Conservation (phyloP, 2,329 filamentous ascomycete species). For the Clonostachys rosea region DNA sequence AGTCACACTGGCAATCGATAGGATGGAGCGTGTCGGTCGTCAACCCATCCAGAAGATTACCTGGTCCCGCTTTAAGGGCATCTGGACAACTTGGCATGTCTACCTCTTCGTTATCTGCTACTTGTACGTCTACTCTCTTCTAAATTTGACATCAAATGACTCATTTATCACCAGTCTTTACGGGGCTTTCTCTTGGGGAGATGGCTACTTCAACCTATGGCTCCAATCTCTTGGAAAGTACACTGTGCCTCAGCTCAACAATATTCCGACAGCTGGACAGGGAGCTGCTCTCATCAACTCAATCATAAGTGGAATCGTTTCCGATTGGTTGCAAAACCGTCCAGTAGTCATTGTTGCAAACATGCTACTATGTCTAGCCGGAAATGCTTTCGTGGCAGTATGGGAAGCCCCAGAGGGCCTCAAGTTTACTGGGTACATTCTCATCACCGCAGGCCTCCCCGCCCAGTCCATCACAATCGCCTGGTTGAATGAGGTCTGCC, state of each 20-base stretch:
- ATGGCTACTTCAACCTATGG: constrained; percentile 25
- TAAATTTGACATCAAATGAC: constrained; percentile 8
- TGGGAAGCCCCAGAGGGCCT: too few relatives aligned
- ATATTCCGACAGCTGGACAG: constrained; percentile 36
- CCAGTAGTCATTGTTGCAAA: too few relatives aligned
- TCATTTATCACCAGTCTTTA: too few relatives aligned
- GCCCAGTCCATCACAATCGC: too few relatives aligned
- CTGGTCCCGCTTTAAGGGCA: constrained; percentile 14
- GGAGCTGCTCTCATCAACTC: constrained; percentile 3
- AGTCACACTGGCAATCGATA: constrained; percentile 15
- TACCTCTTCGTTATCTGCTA: constrained; percentile 25
- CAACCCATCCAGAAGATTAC: constrained; percentile 21
- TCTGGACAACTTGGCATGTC: constrained; percentile 19
- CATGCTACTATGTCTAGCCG: too few relatives aligned
- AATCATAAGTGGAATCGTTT: too few relatives aligned
- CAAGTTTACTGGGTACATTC: too few relatives aligned
- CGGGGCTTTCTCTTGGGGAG: not conserved
- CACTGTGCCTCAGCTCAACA: constrained; percentile 38
- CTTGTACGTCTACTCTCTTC: constrained; percentile 22
- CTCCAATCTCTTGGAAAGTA: constrained; percentile 22
- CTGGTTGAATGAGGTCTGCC: too few relatives aligned
- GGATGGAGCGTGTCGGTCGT: constrained; percentile 20
- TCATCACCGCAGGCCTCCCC: too few relatives aligned
- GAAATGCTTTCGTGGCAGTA: too few relatives aligned
- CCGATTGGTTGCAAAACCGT: too few relatives aligned